phyloP scores from a whole-genome alignment of 179 eudicot species.

The Carnegiea gigantea region DNA sequence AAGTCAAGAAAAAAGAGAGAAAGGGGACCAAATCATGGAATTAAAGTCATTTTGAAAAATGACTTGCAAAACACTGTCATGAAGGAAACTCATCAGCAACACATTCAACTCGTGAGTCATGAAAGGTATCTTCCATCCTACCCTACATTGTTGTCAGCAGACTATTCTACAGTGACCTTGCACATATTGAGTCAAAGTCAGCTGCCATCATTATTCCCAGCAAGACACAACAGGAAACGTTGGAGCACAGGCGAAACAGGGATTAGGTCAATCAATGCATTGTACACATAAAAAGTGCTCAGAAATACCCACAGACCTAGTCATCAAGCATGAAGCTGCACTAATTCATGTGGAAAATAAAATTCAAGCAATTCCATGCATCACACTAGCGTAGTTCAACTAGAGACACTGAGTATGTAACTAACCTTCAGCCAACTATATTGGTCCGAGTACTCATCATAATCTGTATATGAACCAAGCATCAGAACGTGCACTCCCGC shows the following conservation, averaged over 20 bases:
- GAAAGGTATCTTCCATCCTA: neutral
- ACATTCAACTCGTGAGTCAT: neutral
- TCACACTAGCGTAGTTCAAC: constrained; percentile 7
- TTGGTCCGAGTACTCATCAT: constrained; percentile 79
- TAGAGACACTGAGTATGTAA: constrained; percentile 20
- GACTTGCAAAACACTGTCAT: neutral
- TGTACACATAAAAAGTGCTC: neutral
- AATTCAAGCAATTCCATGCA: neutral
- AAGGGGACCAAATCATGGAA: neutral
- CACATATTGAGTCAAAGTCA: too few species aligned
- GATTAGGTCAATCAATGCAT: neutral
- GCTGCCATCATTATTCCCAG: neutral
- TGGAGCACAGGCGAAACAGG: neutral
- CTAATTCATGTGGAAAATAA: neutral
- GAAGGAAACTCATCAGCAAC: neutral
- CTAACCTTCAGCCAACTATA: constrained; percentile 87
- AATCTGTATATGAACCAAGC: constrained; percentile 94
- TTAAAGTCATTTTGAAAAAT: neutral
- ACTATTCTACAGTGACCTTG: too few species aligned
- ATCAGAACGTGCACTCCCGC: constrained; percentile 82
- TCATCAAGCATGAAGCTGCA: neutral
- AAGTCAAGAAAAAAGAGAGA: neutral
- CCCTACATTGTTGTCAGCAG: too few species aligned
- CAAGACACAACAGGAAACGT: neutral
- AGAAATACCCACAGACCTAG: neutral